Base-by-base conservation (phyloP, 225 moss, liverwort and hornwort species). In the Bryoerythrophyllum caledonicum region DNA sequence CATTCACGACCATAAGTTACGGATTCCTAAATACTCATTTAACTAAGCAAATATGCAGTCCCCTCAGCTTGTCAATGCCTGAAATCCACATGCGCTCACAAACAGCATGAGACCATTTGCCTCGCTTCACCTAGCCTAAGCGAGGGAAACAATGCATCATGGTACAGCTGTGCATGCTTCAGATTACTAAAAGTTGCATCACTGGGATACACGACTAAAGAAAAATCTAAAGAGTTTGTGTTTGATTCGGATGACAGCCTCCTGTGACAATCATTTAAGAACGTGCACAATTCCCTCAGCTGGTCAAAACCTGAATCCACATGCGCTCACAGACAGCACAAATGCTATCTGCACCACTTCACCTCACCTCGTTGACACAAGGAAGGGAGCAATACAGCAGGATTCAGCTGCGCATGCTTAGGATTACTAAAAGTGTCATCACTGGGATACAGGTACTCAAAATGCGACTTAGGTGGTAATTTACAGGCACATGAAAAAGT, bases 391-490 rank as follows among this genome's bases (percentile, higher is more conserved):
- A 83, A 83, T 70, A 67, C 73, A 78, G 76, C 26, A 34, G 73
- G 63, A 60, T 70, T 72, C 63, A 62, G 74, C 76, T 81, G 81
- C 28, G 79, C 83, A 88, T 66, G 85, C 85, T 88, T 88, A 63
- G 64, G 85, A 85, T 85, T 79, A 81, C 83, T 83, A 85, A 83
- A 85, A 74, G 73, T 81, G 52, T 81, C 85, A 85, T 85, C 85
- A 83, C 70, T 54, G 74, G 85, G 83, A 81, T 74, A 63, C 49
- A 66, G 10, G 66, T 63, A 58, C 58, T 71, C 49, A 32, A 75
- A 71, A 20, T 32, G 14, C 4, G 37, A 41, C n/a, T 24, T n/a
- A 12, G 12, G 30, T 35, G 9, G 16, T 30, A 64, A 54, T 23
- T 67, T 37, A 78, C 26, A 56, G 46, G 55, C 56, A 54, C 38